Percentiles rank a stretch among this genome's conserved stretches.
phyloP scores from a whole-genome alignment of 2,329 filamentous ascomycete species.

The Claviceps paspali region DNA sequence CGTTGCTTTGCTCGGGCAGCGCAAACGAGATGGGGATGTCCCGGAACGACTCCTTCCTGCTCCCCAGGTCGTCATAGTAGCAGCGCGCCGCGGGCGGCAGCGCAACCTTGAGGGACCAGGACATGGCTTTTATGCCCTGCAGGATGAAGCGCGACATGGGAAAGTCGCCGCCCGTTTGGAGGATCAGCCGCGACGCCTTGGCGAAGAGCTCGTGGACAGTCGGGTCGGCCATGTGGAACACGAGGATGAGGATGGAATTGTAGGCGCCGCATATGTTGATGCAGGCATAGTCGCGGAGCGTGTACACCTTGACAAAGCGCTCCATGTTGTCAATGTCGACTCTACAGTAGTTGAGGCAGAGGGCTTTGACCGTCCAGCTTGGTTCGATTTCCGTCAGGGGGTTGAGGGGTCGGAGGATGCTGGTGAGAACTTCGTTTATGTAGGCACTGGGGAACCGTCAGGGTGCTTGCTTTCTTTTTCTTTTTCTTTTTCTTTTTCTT shows the following conservation, averaged over 20 bases:
- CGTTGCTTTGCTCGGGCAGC: conserved; percentile 6
- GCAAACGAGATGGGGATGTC: conserved; percentile 8
- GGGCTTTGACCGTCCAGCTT: conserved; percentile 2
- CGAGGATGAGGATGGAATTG: conserved; percentile 6
- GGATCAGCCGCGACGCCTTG: conserved; percentile 5
- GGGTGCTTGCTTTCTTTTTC: background rate
- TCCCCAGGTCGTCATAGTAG: conserved; percentile 5
- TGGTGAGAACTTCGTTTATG: conserved; percentile 7
- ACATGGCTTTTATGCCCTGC: conserved; percentile 8
- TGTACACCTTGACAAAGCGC: conserved; percentile 5
- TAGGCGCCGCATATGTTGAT: conserved; percentile 7
- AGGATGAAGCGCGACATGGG: conserved; percentile 7
- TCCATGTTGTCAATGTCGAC: conserved; percentile 5
- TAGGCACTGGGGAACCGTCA: conserved; percentile 4
- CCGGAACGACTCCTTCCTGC: conserved; percentile 4
- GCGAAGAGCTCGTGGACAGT: conserved; percentile 5
- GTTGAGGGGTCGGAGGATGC: conserved; percentile 5
- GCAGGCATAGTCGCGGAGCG: conserved; percentile 7
- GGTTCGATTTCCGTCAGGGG: conserved; percentile 5
- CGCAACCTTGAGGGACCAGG: conserved; percentile 5
- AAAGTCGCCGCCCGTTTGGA: conserved; percentile 4
- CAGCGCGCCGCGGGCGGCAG: conserved; percentile 5
- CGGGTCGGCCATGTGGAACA: conserved; percentile 5
- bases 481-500: background rate
- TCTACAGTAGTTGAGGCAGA: conserved; percentile 6